Evolutionary conservation across 768 basidiomycete species (phyloP), one percentile per base, ranked within the genome.

Genomic region (Suillus plorans): DNA sequence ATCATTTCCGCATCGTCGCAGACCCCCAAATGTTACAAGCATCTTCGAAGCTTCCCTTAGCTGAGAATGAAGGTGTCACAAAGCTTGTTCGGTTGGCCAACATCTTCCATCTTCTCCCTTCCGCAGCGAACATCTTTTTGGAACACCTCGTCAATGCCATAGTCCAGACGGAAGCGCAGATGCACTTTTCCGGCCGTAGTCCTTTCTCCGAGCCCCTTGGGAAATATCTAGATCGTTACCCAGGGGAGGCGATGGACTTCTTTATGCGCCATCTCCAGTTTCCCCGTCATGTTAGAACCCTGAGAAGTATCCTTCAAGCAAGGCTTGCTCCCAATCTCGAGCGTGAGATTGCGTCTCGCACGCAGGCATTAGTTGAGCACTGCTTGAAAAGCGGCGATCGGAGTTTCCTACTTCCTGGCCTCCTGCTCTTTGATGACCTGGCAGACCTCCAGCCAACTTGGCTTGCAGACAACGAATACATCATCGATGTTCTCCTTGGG

Each of bases 31-130:
- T 93, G 81, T 83, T 98, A 34, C 84, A 86, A 64, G 87, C 86
- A 56, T 91, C 95, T 0, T 88, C 94, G 0, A 86, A 88, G 64
- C 83, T 91, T 5, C 92, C 95, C 1, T 80, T 94, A 28, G 84
- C 87, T 18, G 94, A 97, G 67, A 95, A 96, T 66, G 92, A 95
- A 71, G 91, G 90, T 49, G 93, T 99, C 68, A 90, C 89, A 34
- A 94, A 98, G 73, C 87, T 99, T 67, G 94, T 96, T 36, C 89
- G 92, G n/a, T 82, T 99, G 63, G 92, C 96, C 62, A 97, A 99
- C 71, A 95, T 99, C 64, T 99, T 99, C 80, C 96, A 98, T 72
- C 87, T 99, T 5, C 83, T 99, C 12, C 97, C 97, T 2, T 90
- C 92, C 8, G 90, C 95, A 0, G 97, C 97, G 53, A 94, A 94